Evolutionary conservation across 2,329 filamentous ascomycete species (phyloP), one percentile per base, ranked within the genome.

Genomic region (Fusarium oligoseptatum): DNA sequence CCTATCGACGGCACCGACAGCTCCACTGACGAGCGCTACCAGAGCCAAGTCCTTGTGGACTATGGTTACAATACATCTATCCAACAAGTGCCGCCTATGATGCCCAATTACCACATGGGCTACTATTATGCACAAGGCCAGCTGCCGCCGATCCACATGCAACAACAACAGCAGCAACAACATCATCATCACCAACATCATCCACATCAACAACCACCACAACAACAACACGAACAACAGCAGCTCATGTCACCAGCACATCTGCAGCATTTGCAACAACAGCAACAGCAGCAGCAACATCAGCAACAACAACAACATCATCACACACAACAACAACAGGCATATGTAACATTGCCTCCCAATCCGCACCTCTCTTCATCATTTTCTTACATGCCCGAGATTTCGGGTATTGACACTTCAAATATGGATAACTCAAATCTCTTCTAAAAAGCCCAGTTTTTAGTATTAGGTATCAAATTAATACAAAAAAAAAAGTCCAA

Each of bases 1-100:
- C 90, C 91, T 0, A 86, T 93, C 36, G 90, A 93, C 62, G 91
- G 93, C 57, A 79, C 88, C 3, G 89, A 91, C 15, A 66, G 50
- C 29, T 60, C 64, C 29, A 36, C 62, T 15, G 69, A 70, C 12
- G 64, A 67, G 17, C 62, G 68, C 20, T 41, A 58, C 60, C 29
- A 57, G 50, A 11, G 22, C 65, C 9, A 50, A 55, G 2, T n/a
- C 66, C 34, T 36, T 15, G 52, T 57, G 2, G 52, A 34, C 52
- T 37, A 57, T 34, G 32, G 20, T 20, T 57, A 57, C 52, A 56
- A 41, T 9, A 32, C 24, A 56, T 78, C 34, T 67, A 73, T 15
- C 22, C 57, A 3, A 36, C 68, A 6, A 27, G 48, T 52, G 6
- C 79, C 24, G 27, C 66, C 14, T 67, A 76, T 11, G 60, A 20